Evolutionary conservation across 306 rosid species (phyloP).

Genomic region (Fagus crenata): DNA sequence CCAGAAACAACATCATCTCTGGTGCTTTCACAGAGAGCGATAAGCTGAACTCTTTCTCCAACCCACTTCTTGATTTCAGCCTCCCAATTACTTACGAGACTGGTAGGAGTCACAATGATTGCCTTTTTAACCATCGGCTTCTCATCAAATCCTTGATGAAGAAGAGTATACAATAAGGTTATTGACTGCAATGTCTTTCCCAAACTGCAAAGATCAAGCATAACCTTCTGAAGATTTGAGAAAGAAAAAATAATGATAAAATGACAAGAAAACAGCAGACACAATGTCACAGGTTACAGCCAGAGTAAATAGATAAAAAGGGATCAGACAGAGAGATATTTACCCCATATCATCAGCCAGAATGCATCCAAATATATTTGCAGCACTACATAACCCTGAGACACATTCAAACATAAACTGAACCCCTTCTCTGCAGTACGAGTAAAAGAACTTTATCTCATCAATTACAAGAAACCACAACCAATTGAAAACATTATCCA

Average conservation of each 20-base stretch:
- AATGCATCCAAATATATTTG: slow-evolving; percentile 80
- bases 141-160: slow-evolving; percentile 86
- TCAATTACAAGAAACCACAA: slow-evolving; percentile 15
- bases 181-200: slow-evolving; percentile 99
- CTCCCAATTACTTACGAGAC: slow-evolving; percentile 99
- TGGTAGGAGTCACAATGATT: slow-evolving; percentile 94
- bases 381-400: slow-evolving; percentile 55
- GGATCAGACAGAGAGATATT: slow-evolving; percentile 23
- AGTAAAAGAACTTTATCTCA: slow-evolving; percentile 18
- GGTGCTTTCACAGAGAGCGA: slow-evolving; percentile 87
- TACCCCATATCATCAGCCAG: slow-evolving; percentile 99
- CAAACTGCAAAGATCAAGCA: slow-evolving; percentile 56
- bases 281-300: background rate
- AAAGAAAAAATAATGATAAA: background rate
- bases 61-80: slow-evolving; percentile 93
- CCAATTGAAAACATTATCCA: background rate
- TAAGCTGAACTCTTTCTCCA: slow-evolving; percentile 71
- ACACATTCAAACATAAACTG: slow-evolving; percentile 97
- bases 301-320: slow-evolving; percentile 6
- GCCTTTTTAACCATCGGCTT: slow-evolving; percentile 81
- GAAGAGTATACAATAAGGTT: slow-evolving; percentile 83
- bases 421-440: slow-evolving; percentile 86
- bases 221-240: slow-evolving; percentile 15
- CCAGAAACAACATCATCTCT: slow-evolving; percentile 82
- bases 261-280: background rate